Base-by-base conservation (phyloP, 495 filamentous ascomycete species). In the Daldinia bambusicola region DNA sequence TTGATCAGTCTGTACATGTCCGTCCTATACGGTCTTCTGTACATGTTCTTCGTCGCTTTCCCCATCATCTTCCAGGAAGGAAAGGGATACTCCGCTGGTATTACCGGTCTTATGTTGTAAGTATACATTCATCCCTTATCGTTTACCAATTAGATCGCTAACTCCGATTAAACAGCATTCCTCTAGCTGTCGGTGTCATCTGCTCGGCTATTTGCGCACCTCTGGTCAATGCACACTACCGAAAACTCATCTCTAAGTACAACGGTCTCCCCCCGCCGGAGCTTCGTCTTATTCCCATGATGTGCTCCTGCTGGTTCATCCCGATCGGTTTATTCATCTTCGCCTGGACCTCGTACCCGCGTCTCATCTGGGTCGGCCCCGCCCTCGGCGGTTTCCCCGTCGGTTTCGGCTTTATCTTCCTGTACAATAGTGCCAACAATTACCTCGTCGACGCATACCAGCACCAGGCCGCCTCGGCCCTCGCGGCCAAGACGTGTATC, bases 21-120 rank as follows among this genome's bases (percentile, higher is more conserved):
- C 8, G 89, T 93, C 13, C 83, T 93, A 6, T 93, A 93, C 77
- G 91, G 91, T 2, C 77, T 93, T 12, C 84, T 93, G 14, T 93
- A 93, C 85, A 93, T 93, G 89, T 94, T 93, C 82, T 93, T 95
- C 80, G 85, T 93, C 65, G 89, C 89, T 2, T 95, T 87, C 75
- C 92, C 92, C 0, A 89, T 95, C 75, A 83, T 95, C n/a, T 95
- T 89, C 79, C 85, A 93, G 66, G 79, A 84, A 68, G 89, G 91
- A 32, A 93, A 94, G 77, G 89, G 88, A 12, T 94, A 89, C 78
- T 87, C 81, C n/a, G 85, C 89, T 26, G 86, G 90, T 22, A 89
- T 78, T 16, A 92, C 92, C 0, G 92, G 92, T 51, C 81, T 95
- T 4, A 94, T 93, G 90, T 95, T 94, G 75, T 77, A 75, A 70